Percentiles rank a stretch among this genome's conserved stretches.
These are phyloP conservation scores for Ambispora gerdemannii DNA, from an alignment of 192 early-diverging fungal genomes.

Conservation along the genomic window DNA sequence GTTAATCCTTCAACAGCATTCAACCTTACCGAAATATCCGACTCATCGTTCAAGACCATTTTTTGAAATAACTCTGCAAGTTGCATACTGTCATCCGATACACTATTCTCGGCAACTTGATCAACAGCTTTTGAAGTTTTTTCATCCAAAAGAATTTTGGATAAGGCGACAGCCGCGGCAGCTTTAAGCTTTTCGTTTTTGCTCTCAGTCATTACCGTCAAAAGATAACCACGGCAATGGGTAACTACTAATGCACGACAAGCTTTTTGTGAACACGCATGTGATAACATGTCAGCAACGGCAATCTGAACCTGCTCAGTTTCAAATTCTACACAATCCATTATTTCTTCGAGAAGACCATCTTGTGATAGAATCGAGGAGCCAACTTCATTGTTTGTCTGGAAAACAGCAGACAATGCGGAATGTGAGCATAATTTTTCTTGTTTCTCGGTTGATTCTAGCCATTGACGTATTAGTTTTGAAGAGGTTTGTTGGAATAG, in stretches of 20 bases:
- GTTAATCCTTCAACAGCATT: conserved; percentile 78
- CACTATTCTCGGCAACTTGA: conserved; percentile 30
- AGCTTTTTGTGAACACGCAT: conserved; percentile 60
- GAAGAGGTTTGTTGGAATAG: conserved; percentile 10
- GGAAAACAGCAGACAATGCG: conserved; percentile 65
- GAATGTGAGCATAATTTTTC: conserved; percentile 35
- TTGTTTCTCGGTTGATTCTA: conserved; percentile 39
- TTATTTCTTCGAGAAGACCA: conserved; percentile 68
- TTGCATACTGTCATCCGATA: conserved; percentile 31
- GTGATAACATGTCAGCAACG: conserved; percentile 53
- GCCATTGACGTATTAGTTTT: conserved; percentile 35
- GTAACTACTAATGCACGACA: conserved; percentile 54
- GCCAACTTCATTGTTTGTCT: conserved; percentile 58
- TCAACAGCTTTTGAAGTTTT: conserved; percentile 36
- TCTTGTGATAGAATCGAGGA: conserved; percentile 55
- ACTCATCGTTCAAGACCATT: conserved; percentile 44
- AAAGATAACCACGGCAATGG: conserved; percentile 52
- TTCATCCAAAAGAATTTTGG: conserved; percentile 56
- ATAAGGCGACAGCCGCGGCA: conserved; percentile 56
- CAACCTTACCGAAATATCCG: conserved; percentile 36
- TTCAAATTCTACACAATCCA: conserved; percentile 81
- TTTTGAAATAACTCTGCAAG: conserved; percentile 55
- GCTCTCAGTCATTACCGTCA: conserved; percentile 36
- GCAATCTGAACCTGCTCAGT: conserved; percentile 61
- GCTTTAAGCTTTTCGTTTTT: conserved; percentile 51